Conservation (phyloP, 192 early-diverging fungal genomes). For the Dimargaris cristalligena region DNA sequence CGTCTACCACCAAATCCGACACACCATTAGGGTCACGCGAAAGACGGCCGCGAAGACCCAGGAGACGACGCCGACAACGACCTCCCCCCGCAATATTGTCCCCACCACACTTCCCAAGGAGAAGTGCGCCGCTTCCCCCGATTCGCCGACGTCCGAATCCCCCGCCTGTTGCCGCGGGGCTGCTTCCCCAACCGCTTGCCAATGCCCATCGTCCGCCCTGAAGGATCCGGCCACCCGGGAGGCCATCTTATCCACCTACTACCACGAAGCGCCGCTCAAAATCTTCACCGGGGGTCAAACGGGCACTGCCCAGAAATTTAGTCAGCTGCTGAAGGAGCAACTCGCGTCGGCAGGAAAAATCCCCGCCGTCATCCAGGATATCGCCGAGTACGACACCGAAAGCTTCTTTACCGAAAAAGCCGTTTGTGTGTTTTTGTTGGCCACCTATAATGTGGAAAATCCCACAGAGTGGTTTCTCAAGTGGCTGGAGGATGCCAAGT, state of each 20-base stretch:
- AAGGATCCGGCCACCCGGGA: background rate
- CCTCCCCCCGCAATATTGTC: background rate
- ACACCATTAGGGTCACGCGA: too few relatives aligned
- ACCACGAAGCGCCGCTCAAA: conserved; percentile 27
- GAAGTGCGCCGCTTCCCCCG: background rate
- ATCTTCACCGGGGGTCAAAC: conserved; percentile 38
- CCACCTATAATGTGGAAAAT: conserved; percentile 48
- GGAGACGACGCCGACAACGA: background rate
- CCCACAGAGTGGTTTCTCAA: conserved; percentile 52
- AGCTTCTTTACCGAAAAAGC: conserved; percentile 34
- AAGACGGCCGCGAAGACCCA: background rate
- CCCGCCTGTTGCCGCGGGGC: background rate
- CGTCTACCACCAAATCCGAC: conserved; percentile 1
- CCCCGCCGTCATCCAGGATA: conserved; percentile 29
- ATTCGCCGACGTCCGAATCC: background rate
- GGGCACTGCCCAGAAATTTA: conserved; percentile 33
- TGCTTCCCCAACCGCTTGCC: background rate
- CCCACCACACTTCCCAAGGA: background rate
- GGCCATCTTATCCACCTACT: background rate
- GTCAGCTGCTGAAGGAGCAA: conserved; percentile 22
- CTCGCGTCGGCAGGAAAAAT: conserved; percentile 12
- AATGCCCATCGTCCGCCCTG: background rate
- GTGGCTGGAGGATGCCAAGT: conserved; percentile 41
- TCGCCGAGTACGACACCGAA: conserved; percentile 46
- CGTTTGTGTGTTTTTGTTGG: conserved; percentile 41